Base-by-base conservation (phyloP, 1,284 basidiomycete genomes). In the Cryptococcus amylolentus region DNA sequence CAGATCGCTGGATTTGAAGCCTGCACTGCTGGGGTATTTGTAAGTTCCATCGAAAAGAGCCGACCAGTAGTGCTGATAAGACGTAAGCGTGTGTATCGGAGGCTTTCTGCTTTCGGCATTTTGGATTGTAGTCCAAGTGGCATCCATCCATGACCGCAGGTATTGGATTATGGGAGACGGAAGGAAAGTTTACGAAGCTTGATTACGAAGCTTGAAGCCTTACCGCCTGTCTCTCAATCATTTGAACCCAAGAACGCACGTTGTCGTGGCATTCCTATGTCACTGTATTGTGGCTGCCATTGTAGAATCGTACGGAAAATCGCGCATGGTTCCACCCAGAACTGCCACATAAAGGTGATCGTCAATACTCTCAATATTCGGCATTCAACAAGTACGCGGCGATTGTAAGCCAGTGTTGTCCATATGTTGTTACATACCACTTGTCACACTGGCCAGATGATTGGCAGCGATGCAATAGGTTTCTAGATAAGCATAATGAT, bases 11-110 rank as follows among this genome's bases (percentile, higher is more conserved):
- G 48, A 60, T 23, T 26, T 66, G 8, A 49, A 41, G 27, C 59
- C 65, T 14, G 58, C 57, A 31, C 47, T 62, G 8, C 52, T 67
- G 18, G 66, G 66, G 2, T 65, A 64, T 52, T 58, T 67, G 65
- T 68, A 43, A 63, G 66, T 61, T 26, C 16, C 6, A 23, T 4
- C 28, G 13, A 12, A 46, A 44, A 7, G 12, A 26, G 39, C 42
- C 51, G 56, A 45, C 16, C 27, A 14, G 23, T 18, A 14, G 43
- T 18, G n/a, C 18, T 26, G 10, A 28, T 41, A 20, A 31, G 18
- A 9, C 5, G 31, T 20, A 26, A 63, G 62, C 44, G 48, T 61
- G 14, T 55, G 54, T 16, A 60, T 63, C 23, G 55, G 54, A 12
- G 55, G 45, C 4, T 45, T 57, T 16, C 14, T 57, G 9, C 48